Evolutionary conservation across 495 filamentous ascomycete species (phyloP), one percentile per base, ranked within the genome.

Genomic region (Pyrenula aspistea): DNA sequence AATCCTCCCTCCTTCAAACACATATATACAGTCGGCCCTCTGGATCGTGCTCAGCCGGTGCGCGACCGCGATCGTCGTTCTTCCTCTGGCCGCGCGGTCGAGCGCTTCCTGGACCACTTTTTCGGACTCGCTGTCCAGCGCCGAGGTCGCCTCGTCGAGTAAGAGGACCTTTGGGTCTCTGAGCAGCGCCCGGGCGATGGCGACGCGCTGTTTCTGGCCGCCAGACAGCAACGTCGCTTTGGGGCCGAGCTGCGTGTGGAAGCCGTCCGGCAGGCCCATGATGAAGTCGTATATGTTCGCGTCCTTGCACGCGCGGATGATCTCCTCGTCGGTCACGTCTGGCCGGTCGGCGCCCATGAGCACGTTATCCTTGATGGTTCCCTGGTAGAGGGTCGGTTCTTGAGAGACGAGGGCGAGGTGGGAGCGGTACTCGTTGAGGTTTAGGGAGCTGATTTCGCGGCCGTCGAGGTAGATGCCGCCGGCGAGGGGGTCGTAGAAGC

Each of bases 111-210:
- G 71, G 0, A 74, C 68, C 10, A 71, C 51, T 36, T 62, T 62
- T 57, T 79, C 75, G 0, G 63, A 68, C 56, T 76, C 65, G 0
- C 78, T 67, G 61, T 85, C 85, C 19, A 89, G 62, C 0, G 81
- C 78, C 19, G 67, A 68, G 2, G 81, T 84, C 2, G 81, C 78
- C 60, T 84, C 81, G 60, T 84, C 81, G 0, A 84, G 59, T 2
- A 84, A 52, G 1, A 79, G 58, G 12, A 80, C 65, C 25, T 62
- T 63, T 10, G 77, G 77, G 54, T 79, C 68, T 10, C 69, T 61
- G 3, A 79, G 68, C 0, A 80, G 56, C 12, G 77, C 77, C 55
- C 78, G 67, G 10, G 78, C 78, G 15, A 82, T 58, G 10, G 77
- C 72, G 2, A 84, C 61, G 22, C 81, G 65, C 59, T 83, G 80